Base-by-base conservation (phyloP, 345 rosid genomes). In the Salix arbutifolia region DNA sequence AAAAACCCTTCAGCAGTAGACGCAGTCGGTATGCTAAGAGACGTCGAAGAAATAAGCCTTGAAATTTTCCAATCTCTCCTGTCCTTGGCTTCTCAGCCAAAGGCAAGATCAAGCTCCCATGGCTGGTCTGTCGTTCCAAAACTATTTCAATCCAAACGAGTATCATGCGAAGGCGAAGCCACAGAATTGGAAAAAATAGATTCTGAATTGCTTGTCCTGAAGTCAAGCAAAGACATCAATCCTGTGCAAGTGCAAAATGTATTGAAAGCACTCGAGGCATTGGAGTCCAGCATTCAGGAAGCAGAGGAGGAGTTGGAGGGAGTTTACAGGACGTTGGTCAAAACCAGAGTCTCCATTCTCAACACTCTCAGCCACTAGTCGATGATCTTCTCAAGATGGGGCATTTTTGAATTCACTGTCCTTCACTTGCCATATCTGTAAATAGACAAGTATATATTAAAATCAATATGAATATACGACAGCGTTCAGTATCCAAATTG, bases 301-400 rank as follows among this genome's bases (percentile, higher is more conserved):
- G 35, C 35, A 33, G 69, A 14, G 44, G 69, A 64, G 61, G 61
- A 53, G 61, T 53, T 53, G 61, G 61, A 68, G 13, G 42, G 44
- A 21, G 19, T 40, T 16, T 68, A 53, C 46, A 38, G 71, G 50
- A 31, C 4, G 30, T 30, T 48, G 18, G 38, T 70, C 44, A 71
- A 69, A 69, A 25, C 58, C 33, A 69, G 72, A 69, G 58, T 68
- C 46, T 2, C 72, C 23, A 42, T 69, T 46, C 72, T 44, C 31
- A 69, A 69, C 35, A 16, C 26, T 26, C 19, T 69, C 7, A 69
- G 18, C 58, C 58, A 46, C 35, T 69, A 69, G 72, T 25, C 6
- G 25, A 40, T n/a, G 1, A 0, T 23, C 71, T 23, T 37, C 61
- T 21, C 25, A 21, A 21, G 61, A 53, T 21, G 25, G 1, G 61